Percentiles rank a stretch among this genome's conserved stretches.
Evolutionary conservation across 2,329 filamentous ascomycete genomes (phyloP).

Genomic region (Colletotrichum sp.): DNA sequence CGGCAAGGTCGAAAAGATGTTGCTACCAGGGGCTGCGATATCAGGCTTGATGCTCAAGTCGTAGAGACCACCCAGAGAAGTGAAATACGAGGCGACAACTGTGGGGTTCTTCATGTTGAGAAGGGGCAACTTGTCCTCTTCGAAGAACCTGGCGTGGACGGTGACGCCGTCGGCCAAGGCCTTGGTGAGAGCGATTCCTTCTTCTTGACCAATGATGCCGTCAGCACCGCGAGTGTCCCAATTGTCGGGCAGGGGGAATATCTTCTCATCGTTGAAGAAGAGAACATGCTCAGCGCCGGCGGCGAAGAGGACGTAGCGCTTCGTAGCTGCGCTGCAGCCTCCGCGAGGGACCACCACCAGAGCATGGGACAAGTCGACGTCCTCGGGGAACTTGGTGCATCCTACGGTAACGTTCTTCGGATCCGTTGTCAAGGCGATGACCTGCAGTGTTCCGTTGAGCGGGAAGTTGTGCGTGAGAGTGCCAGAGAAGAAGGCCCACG

Average conservation of each 20-base stretch:
- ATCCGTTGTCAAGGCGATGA: slow-evolving; percentile 28
- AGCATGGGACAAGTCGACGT: slow-evolving; percentile 40
- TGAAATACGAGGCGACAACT: slow-evolving; percentile 35
- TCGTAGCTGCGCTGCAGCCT: slow-evolving; percentile 22
- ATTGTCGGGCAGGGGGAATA: neutral
- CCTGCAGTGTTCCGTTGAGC: slow-evolving; percentile 20
- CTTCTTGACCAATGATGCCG: neutral
- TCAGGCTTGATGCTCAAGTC: slow-evolving; percentile 57
- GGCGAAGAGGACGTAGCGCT: slow-evolving; percentile 39
- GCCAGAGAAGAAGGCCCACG: slow-evolving; percentile 10
- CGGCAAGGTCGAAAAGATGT: slow-evolving; percentile 55
- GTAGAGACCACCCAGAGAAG: slow-evolving; percentile 57
- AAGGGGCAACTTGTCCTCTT: neutral
- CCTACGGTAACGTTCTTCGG: slow-evolving; percentile 31
- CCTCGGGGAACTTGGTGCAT: slow-evolving; percentile 41
- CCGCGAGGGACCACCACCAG: slow-evolving; percentile 40
- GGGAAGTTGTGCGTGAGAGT: slow-evolving; percentile 3
- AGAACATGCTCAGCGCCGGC: slow-evolving; percentile 44
- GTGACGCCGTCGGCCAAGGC: neutral
- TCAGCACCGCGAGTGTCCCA: neutral
- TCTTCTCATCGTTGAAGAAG: slow-evolving; percentile 37
- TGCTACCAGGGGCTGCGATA: slow-evolving; percentile 51
- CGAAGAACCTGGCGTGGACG: neutral
- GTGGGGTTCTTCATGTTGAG: neutral
- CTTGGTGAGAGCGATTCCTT: neutral